Percentiles rank a stretch among this genome's conserved stretches.
Evolutionary conservation across 768 basidiomycete species (phyloP).

Genomic region (Serpula lacrymans): DNA sequence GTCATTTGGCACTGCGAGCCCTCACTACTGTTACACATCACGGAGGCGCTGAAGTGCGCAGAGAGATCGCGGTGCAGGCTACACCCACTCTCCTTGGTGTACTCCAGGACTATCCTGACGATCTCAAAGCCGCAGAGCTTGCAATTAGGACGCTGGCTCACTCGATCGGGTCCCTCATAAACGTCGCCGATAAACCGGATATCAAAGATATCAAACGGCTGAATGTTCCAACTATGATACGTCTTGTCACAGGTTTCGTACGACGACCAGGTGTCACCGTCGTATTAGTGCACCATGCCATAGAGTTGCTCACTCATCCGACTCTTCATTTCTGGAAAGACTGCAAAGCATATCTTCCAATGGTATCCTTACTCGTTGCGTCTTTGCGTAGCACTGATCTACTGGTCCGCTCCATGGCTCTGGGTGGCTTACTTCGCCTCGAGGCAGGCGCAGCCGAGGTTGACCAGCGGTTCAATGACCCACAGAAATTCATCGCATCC

Average conservation of each 20-base stretch:
- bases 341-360: slow-evolving; percentile 40
- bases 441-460: slow-evolving; percentile 39
- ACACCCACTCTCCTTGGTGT: slow-evolving; percentile 41
- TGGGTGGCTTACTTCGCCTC: slow-evolving; percentile 53
- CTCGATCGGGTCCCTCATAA: slow-evolving; percentile 42
- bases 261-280: slow-evolving; percentile 40
- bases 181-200: slow-evolving; percentile 35
- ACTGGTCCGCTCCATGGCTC: slow-evolving; percentile 45
- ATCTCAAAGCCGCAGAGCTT: slow-evolving; percentile 47
- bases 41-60: slow-evolving; percentile 47
- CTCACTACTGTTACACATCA: slow-evolving; percentile 61
- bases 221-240: slow-evolving; percentile 42
- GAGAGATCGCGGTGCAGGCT: slow-evolving; percentile 46
- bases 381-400: slow-evolving; percentile 55
- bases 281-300: slow-evolving; percentile 49
- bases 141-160: slow-evolving; percentile 52
- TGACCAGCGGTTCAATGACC: slow-evolving; percentile 48
- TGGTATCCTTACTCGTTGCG: slow-evolving; percentile 52
- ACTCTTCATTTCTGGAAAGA: slow-evolving; percentile 43
- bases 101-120: slow-evolving; percentile 48
- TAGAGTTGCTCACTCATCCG: slow-evolving; percentile 42
- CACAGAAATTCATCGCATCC: slow-evolving; percentile 40
- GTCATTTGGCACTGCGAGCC: slow-evolving; percentile 52
- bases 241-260: slow-evolving; percentile 38
- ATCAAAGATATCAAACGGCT: slow-evolving; percentile 36